Evolutionary conservation across 768 basidiomycete genomes (phyloP).

Genomic region (Boletus rubroflammeus): DNA sequence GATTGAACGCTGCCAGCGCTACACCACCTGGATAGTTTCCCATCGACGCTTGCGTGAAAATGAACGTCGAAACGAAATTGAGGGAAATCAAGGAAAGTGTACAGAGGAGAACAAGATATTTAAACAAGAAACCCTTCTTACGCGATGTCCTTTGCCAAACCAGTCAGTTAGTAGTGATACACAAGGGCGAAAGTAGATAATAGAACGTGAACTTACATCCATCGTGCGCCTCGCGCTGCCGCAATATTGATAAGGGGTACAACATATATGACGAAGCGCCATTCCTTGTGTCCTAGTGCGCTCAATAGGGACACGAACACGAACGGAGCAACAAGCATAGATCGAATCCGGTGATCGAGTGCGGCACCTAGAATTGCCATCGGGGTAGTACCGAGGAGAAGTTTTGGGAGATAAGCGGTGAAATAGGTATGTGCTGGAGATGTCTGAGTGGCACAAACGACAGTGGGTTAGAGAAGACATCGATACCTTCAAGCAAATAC

Average conservation of each 20-base stretch:
- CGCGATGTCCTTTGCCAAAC: conserved; percentile 38
- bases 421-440: conserved; percentile 72
- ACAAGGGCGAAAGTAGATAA: background rate
- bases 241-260: conserved; percentile 79
- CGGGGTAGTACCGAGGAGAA: conserved; percentile 63
- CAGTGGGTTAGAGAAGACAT: background rate
- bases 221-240: conserved; percentile 61
- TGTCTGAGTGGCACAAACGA: conserved; percentile 39
- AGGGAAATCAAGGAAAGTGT: conserved; percentile 45
- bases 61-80: conserved; percentile 51
- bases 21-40: conserved; percentile 88
- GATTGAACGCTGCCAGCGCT: conserved; percentile 63
- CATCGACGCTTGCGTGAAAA: conserved; percentile 57
- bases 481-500: conserved; percentile 26
- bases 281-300: conserved; percentile 88
- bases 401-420: conserved; percentile 65
- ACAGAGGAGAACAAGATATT: conserved; percentile 42
- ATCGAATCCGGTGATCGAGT: conserved; percentile 46
- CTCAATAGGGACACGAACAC: conserved; percentile 65
- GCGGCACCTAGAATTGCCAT: conserved; percentile 53
- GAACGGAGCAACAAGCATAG: conserved; percentile 49
- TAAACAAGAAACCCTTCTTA: conserved; percentile 46
- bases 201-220: conserved; percentile 49
- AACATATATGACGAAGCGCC: conserved; percentile 91
- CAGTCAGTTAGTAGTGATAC: background rate